Evolutionary conservation across 768 basidiomycete species (phyloP), one percentile per base, ranked within the genome.

Genomic region (Lactarius sp.): DNA sequence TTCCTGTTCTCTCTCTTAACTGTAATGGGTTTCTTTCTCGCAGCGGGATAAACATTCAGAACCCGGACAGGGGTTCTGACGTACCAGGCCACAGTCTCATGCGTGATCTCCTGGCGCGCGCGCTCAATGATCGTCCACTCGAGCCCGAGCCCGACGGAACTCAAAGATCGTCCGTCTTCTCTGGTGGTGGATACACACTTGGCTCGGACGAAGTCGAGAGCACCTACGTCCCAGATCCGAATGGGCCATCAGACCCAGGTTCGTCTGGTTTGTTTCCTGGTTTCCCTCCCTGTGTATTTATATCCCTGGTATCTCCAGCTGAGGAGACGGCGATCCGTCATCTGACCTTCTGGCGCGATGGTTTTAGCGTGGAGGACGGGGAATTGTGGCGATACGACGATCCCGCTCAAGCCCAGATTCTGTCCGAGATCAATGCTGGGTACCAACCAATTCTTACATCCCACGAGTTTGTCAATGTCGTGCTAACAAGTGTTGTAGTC

Each of bases 171-270:
- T n/a, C 68, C 59, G 73, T 73, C 0, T 94, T 94, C 72, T 70
- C 75, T 33, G 92, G 92, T 0, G 80, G 87, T 3, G 96, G 94
- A 1, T 85, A 95, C 72, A 89, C 80, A 0, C 80, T 99, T 27
- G 96, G 96, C 7, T 87, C 90, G 31, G 96, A 98, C 66, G 93
- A 97, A n/a, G 81, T 89, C 1, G 86, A 87, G 7, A 91, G 90
- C 64, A 69, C 80, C 7, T 90, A 78, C 70, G 76, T 97, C 27
- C 88, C 92, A 14, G 94, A 94, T 74, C 86, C 91, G 0, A 77
- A 74, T 68, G 82, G 78, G 4, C 72, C 74, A 7, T 41, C 71
- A 52, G 41, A 16, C 12, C 70, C 70, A 16, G 68, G 67, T 64
- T 20, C 2, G 22, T 27, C 22, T 27, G 22, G 2, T 27, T 27